Percentiles rank a stretch among this genome's conserved stretches.
Evolutionary conservation across 768 basidiomycete species (phyloP).

Genomic region (Saitozyma sp.): DNA sequence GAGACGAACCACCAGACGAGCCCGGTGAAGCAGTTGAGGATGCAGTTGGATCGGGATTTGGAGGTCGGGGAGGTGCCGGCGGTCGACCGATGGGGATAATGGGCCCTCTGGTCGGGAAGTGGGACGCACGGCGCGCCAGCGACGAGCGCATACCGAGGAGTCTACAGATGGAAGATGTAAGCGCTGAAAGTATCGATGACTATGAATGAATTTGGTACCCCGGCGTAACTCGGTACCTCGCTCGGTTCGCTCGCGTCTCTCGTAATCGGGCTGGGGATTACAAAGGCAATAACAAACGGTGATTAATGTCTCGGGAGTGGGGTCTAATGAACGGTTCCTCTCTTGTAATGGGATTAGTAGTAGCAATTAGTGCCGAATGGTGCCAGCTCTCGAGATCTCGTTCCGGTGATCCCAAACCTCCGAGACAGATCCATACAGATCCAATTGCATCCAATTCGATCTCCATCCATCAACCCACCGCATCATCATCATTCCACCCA

Average conservation of each 20-base stretch:
- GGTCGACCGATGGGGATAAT: conserved; percentile 11
- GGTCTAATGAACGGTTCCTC: too few relatives aligned
- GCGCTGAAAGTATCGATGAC: neutral
- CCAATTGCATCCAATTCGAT: neutral
- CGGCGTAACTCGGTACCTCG: too few relatives aligned
- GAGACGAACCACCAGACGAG: neutral
- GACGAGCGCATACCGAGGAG: conserved; percentile 4
- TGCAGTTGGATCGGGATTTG: conserved; percentile 1
- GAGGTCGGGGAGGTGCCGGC: conserved; percentile 1
- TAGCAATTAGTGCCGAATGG: too few relatives aligned
- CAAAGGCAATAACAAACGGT: too few relatives aligned
- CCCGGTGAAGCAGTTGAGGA: too few relatives aligned
- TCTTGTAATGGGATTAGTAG: too few relatives aligned
- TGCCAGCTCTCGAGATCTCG: too few relatives aligned
- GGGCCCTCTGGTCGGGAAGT: conserved; percentile 8
- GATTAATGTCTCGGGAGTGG: too few relatives aligned
- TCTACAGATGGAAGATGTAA: neutral
- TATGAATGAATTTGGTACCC: too few relatives aligned
- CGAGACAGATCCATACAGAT: neutral
- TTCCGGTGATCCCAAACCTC: neutral
- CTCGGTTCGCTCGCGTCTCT: too few relatives aligned
- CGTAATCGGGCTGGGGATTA: too few relatives aligned
- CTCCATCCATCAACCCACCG: neutral
- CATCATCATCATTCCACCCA: neutral
- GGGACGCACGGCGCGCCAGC: conserved; percentile 11